A percentile compares a stretch with the other conserved stretches of the same genome.
Conservation (phyloP, 345 rosid genomes). For the Conringia planisiliqua region DNA sequence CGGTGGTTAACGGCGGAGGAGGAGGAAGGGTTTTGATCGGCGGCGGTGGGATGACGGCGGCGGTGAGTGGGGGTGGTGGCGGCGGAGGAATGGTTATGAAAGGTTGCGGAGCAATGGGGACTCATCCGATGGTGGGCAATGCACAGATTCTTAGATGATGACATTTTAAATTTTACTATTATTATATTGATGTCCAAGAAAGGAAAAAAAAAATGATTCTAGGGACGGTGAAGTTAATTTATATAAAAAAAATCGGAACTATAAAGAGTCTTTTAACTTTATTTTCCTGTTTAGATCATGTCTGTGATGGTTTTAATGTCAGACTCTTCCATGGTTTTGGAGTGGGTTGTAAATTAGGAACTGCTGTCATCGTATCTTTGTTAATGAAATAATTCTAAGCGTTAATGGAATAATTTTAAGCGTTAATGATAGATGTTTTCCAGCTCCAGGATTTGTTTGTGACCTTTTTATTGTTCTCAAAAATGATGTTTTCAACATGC, state of each 20-base stretch:
- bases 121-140: constrained; percentile 44
- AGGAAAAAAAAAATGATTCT: background rate
- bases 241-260: background rate
- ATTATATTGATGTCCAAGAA: constrained; percentile 5
- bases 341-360: constrained; percentile 23
- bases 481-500: background rate
- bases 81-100: constrained; percentile 44
- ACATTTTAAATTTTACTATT: constrained; percentile 16
- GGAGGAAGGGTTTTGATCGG: constrained; percentile 27
- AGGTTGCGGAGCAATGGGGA: constrained; percentile 46
- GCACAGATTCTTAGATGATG: constrained; percentile 60
- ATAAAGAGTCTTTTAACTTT: constrained; percentile 3
- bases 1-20: constrained; percentile 40
- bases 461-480: background rate
- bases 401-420: background rate
- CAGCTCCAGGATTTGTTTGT: constrained; percentile 13
- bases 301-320: background rate
- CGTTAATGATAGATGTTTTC: background rate
- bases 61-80: constrained; percentile 33
- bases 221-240: background rate
- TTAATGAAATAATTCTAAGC: constrained; percentile 19
- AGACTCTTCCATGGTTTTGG: constrained; percentile 16
- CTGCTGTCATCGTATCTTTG: constrained; percentile 14
- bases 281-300: background rate
- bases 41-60: constrained; percentile 33